Conservation (phyloP, 2,329 filamentous ascomycete genomes). For the Aspergillus phoenicis region DNA sequence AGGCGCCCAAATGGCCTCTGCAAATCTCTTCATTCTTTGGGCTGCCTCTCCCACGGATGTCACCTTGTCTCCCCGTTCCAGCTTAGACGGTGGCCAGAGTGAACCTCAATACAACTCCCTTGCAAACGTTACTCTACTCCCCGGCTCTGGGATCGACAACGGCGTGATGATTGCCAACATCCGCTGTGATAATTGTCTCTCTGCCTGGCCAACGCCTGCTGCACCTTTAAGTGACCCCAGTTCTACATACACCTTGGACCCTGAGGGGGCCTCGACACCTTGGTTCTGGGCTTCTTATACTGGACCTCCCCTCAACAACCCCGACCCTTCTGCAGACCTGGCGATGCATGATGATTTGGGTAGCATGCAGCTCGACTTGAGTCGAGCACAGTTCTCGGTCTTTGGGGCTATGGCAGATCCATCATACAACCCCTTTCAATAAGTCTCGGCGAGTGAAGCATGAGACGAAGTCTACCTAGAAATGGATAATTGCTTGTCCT, state of each 20-base stretch:
- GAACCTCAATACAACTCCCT: neutral
- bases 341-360: slow-evolving; percentile 6
- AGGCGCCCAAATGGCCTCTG: neutral
- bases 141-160: neutral
- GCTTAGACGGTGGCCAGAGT: neutral
- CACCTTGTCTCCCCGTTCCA: neutral
- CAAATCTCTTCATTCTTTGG: neutral
- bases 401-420: neutral
- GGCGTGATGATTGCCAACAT: neutral
- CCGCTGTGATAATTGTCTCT: neutral
- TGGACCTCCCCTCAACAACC: neutral
- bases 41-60: neutral
- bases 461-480: too few relatives aligned
- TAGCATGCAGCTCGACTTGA: neutral
- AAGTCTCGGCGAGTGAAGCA: too few relatives aligned
- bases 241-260: neutral
- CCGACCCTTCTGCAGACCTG: neutral
- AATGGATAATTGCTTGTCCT: too few relatives aligned
- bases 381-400: neutral
- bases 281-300: neutral
- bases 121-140: neutral
- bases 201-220: neutral
- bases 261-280: neutral
- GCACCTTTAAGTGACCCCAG: neutral
- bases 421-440: neutral